Conservation (phyloP, 805 yeast species). For the Cyberlindnera mycetangii region DNA sequence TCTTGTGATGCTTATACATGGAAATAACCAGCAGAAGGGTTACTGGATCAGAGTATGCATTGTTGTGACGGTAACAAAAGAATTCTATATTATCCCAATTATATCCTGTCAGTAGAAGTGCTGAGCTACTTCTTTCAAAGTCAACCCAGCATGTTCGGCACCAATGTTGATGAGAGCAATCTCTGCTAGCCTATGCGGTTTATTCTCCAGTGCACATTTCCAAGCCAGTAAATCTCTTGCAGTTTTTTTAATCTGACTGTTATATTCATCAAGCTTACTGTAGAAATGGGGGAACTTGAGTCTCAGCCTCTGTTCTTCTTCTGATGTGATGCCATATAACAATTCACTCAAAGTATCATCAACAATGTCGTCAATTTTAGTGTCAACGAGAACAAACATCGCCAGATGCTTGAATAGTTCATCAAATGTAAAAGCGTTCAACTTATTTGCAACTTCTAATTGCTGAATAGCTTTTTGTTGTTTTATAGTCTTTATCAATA, state of each 20-base stretch:
- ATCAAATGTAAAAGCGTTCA: conserved; percentile 11
- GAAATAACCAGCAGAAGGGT: too few species aligned
- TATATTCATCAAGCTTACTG: conserved; percentile 16
- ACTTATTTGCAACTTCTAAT: background rate
- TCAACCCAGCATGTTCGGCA: background rate
- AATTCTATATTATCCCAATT: background rate
- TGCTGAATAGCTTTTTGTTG: conserved; percentile 15
- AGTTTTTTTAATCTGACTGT: conserved; percentile 7
- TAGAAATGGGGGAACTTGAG: conserved; percentile 22
- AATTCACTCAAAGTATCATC: conserved; percentile 3
- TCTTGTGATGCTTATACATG: background rate
- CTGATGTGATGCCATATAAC: conserved; percentile 11
- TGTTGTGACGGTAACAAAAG: too few species aligned
- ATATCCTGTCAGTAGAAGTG: conserved; percentile 1
- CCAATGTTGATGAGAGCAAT: conserved; percentile 8
- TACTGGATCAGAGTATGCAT: too few species aligned
- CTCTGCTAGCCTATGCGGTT: conserved; percentile 4
- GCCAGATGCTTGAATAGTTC: conserved; percentile 17
- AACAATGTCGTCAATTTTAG: conserved; percentile 12
- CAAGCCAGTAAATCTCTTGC: conserved; percentile 19
- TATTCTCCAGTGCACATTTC: conserved; percentile 16
- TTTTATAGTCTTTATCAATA: conserved; percentile 20
- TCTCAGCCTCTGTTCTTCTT: conserved; percentile 17
- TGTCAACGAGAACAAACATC: conserved; percentile 17
- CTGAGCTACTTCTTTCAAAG: conserved; percentile 4